A percentile compares a stretch with the other conserved stretches of the same genome.
phyloP scores from a whole-genome alignment of 805 yeast species.

The Yarrowia sp. region DNA sequence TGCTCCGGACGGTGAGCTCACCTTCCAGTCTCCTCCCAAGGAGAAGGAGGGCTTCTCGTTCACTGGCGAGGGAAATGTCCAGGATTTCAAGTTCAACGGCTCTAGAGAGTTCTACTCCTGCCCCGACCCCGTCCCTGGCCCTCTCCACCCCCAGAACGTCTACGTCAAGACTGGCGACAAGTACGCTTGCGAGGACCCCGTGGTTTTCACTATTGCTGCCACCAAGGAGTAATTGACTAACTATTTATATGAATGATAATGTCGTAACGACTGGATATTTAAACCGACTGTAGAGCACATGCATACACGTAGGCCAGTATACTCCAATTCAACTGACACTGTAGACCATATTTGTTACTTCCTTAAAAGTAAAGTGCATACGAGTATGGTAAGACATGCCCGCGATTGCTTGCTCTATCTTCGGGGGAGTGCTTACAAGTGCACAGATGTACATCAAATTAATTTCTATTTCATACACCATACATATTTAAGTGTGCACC shows the following conservation, averaged over 20 bases:
- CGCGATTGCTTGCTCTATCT: too few species aligned
- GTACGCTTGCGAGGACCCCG: neutral
- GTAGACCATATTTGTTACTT: too few species aligned
- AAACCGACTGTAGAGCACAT: too few species aligned
- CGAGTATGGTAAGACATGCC: too few species aligned
- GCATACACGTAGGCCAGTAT: too few species aligned
- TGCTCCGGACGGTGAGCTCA: neutral
- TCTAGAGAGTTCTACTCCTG: neutral
- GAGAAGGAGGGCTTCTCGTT: neutral
- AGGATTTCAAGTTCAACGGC: neutral
- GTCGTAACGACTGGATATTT: too few species aligned
- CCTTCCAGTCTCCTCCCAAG: neutral
- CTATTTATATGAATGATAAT: neutral
- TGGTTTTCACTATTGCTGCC: constrained; percentile 1
- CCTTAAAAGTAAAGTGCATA: too few species aligned
- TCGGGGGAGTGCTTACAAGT: too few species aligned
- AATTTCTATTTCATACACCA: neutral
- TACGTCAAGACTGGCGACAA: neutral
- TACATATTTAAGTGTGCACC: neutral
- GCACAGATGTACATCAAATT: neutral
- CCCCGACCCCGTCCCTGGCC: neutral
- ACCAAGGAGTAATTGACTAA: neutral
- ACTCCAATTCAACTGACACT: too few species aligned
- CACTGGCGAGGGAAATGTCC: neutral
- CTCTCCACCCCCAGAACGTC: neutral